Base-by-base conservation (phyloP, 148 eudicot genomes). In the Heliosperma pusillum region DNA sequence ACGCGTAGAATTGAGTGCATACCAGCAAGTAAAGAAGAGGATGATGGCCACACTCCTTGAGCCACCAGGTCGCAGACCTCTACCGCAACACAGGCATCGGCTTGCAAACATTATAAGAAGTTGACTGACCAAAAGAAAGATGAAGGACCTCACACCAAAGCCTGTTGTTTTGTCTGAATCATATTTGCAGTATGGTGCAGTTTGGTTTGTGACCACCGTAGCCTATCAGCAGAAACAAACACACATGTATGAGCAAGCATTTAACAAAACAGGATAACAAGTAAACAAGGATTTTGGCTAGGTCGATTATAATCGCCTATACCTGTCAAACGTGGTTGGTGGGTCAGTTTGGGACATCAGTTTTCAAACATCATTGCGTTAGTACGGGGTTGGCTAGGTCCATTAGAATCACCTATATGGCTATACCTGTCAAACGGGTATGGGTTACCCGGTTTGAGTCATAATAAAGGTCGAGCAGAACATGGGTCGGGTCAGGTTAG, bases 61-160 rank as follows among this genome's bases (percentile, higher is more conserved):
- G 16, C 86, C 75, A 77, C 96, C 89, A 36, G 97, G 97, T 75
- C 86, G 82, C 66, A 94, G 78, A 70, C 93, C 97, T 77, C 87
- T 88, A 19, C 98, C 97, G 72, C 97, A 91, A 76, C 98, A 94
- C 70, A 94, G 70, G 79, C 98, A 94, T 79, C 90, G 87, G 76
- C 88, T 91, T 0, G 87, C 89, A 22, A 76, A 60, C 96, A 86
- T 91, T 69, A 91, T 76, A 69, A 94, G 86, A 27, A 87, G 84
- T 72, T 94, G 98, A 78, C 96, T 90, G 44, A 80, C 89, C 77
- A 91, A 42, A 64, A 94, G 91, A 57, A 88, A 73, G 52, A 94
- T 33, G 45, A 94, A 71, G 16, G 97, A 74, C 9, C 86, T 93
- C 42, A 81, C 86, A 58, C 98, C 98, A 56, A 87, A 74, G 63